Base-by-base conservation (phyloP, 2,329 filamentous ascomycete species). In the Setomelanomma holmii region DNA sequence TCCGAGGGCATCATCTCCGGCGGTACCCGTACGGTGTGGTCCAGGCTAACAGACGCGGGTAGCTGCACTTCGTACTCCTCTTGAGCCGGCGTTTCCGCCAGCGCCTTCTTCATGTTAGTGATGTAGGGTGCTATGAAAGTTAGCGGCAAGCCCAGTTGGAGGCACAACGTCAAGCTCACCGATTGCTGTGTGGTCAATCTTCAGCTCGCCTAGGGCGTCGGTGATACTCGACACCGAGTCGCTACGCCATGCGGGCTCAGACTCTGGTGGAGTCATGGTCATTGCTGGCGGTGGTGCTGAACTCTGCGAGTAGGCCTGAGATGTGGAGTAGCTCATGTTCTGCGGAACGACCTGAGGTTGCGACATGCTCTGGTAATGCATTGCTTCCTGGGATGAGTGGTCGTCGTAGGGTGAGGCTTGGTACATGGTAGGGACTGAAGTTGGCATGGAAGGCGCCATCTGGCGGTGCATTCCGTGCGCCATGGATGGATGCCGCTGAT, bases 1-100 rank as follows among this genome's bases (percentile, higher is more conserved):
- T 97, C 91, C 23, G 89, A 84, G 1, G 93, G 93, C 92, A 98
- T 96, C 67, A 98, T 83, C 66, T 96, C 92, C 0, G 89, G 90
- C 0, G 93, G 95, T 56, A 98, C 96, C 30, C 91, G 86, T 52
- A 96, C 89, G 52, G 89, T 92, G 19, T 87, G 82, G 43, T 91
- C 91, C 6, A 90, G 84, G 7, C 86, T 83, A 14, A 84, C 82
- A 27, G 89, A 83, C 11, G 86, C 84, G 27, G 91, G 92, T 7
- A 96, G 75, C 23, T 83, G 76, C 39, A 86, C 84, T 61, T 91
- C 89, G 53, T 84, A 87, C 51, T 96, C 89, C 54, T 90, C 88
- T 27, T 89, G 75, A 0, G 84, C 86, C 0, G 89, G 88, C 27
- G 81, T 80, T 63, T 84, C 83, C 8, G 84, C 80, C 35, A 86